Base-by-base conservation (phyloP, 805 yeast genomes). In the Zygosaccharomyces bailii region DNA sequence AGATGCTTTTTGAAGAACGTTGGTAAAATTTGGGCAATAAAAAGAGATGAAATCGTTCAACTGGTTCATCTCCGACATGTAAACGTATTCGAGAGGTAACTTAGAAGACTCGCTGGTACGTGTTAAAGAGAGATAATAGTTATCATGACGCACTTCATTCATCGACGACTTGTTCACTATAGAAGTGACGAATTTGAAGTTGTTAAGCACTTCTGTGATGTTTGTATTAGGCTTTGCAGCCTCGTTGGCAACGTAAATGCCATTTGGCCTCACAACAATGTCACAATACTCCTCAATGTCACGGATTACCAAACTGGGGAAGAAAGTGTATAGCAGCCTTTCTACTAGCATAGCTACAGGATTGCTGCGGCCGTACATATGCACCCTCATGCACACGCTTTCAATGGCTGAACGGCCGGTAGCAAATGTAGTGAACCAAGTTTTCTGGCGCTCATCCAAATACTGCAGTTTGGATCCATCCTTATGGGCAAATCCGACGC, bases 31-130 rank as follows among this genome's bases (percentile, higher is more conserved):
- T n/a, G 52, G 45, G n/a, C 50, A 49, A 61, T 70, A 52, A 42
- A 80, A 74, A 53, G 75, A 73, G 42, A 86, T 68, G 46, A 78
- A 69, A 4, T 80, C 87, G 53, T 83, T 88, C 69, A 86, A 73
- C 63, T 91, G 98, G 49, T 81, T 74, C 45, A 79, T 79, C 72
- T 93, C 99, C 55, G 85, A 73, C 98, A 93, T 90, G 69, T 79
- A 87, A 20, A 87, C 96, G 60, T 75, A 86, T 51, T 84, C 79
- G 35, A 68, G 56, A 27, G 96, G 96, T 55, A 91, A 71, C 53
- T 76, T 74, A 20, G 74, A 63, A 19, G 84, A 79, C 61, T 88
- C 95, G 33, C 83, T 56, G 33, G 96, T 86, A 55, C 79, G 86
- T 52, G 98, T 86, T 59, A 90, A 74, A 1, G 96, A 84, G 59